Percentiles rank a stretch among this genome's conserved stretches.
These are phyloP conservation scores for Candida ficus DNA, from an alignment of 805 yeast genomes.

Conservation along the genomic window DNA sequence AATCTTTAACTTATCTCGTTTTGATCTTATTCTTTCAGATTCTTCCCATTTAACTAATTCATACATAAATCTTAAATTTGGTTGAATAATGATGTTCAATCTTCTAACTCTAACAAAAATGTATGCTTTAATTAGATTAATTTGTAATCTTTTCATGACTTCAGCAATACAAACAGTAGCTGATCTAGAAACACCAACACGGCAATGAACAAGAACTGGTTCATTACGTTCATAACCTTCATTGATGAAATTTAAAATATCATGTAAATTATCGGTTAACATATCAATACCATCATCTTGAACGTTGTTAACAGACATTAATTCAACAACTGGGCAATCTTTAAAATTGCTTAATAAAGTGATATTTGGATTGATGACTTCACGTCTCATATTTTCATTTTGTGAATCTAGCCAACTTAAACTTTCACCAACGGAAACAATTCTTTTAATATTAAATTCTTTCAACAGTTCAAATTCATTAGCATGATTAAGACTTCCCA, in stretches of 20 bases:
- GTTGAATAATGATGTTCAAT: slow-evolving; percentile 89
- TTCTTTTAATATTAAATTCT: slow-evolving; percentile 61
- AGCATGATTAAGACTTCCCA: slow-evolving; percentile 85
- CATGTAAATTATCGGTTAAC: slow-evolving; percentile 53
- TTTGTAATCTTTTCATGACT: slow-evolving; percentile 70
- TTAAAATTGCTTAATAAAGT: slow-evolving; percentile 13
- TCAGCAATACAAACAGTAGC: slow-evolving; percentile 96
- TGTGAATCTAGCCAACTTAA: slow-evolving; percentile 52
- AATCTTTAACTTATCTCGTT: neutral
- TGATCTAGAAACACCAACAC: slow-evolving; percentile 92
- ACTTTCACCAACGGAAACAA: slow-evolving; percentile 84
- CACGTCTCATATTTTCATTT: slow-evolving; percentile 10
- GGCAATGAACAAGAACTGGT: slow-evolving; percentile 78
- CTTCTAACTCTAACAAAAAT: slow-evolving; percentile 85
- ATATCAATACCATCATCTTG: slow-evolving; percentile 92
- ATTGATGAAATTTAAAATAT: slow-evolving; percentile 63
- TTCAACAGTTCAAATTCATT: slow-evolving; percentile 57
- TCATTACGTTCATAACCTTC: slow-evolving; percentile 39
- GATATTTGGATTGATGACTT: slow-evolving; percentile 15
- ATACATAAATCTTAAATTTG: slow-evolving; percentile 86
- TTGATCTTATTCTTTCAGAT: slow-evolving; percentile 14
- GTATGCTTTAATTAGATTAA: slow-evolving; percentile 75
- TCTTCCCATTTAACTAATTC: slow-evolving; percentile 74
- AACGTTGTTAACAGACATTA: slow-evolving; percentile 60
- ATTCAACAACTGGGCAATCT: slow-evolving; percentile 20